Conservation (phyloP, 1,139 yeast species). For the Candida tropicalis region DNA sequence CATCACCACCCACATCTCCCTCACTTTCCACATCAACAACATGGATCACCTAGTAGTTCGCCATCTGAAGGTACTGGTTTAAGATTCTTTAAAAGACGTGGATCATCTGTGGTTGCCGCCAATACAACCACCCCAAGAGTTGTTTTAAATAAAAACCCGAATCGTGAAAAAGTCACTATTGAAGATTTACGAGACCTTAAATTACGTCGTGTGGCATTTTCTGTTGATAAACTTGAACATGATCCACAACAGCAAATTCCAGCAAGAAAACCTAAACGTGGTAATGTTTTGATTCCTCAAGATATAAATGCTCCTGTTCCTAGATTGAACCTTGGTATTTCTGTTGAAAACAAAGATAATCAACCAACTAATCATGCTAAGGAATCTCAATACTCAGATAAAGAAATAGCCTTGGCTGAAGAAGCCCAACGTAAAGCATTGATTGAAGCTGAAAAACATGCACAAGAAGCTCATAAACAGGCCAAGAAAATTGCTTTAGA, state of each 20-base stretch:
- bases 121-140: conserved; percentile 25
- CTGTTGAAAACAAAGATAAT: conserved; percentile 22
- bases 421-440: conserved; percentile 58
- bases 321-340: conserved; percentile 64
- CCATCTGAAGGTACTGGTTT: conserved; percentile 8
- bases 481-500: conserved; percentile 71
- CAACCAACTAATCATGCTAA: conserved; percentile 8
- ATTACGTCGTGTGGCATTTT: conserved; percentile 74
- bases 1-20: conserved; percentile 6
- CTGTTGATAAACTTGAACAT: conserved; percentile 62
- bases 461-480: conserved; percentile 71
- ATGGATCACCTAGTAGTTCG: conserved; percentile 2
- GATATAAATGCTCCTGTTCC: conserved; percentile 67
- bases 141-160: conserved; percentile 50
- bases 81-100: conserved; percentile 17
- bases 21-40: too few relatives aligned
- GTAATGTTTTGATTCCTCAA: conserved; percentile 78
- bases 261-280: conserved; percentile 77
- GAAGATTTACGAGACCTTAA: conserved; percentile 38
- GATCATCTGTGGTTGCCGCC: conserved; percentile 13
- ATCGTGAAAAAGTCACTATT: conserved; percentile 37
- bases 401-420: conserved; percentile 54
- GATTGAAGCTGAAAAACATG: conserved; percentile 68
- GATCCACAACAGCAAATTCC: conserved; percentile 98
- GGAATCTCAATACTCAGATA: conserved; percentile 39